These are phyloP conservation scores for Geotrichum macrosporum DNA, from an alignment of 1,139 yeast genomes.

Conservation along the genomic window DNA sequence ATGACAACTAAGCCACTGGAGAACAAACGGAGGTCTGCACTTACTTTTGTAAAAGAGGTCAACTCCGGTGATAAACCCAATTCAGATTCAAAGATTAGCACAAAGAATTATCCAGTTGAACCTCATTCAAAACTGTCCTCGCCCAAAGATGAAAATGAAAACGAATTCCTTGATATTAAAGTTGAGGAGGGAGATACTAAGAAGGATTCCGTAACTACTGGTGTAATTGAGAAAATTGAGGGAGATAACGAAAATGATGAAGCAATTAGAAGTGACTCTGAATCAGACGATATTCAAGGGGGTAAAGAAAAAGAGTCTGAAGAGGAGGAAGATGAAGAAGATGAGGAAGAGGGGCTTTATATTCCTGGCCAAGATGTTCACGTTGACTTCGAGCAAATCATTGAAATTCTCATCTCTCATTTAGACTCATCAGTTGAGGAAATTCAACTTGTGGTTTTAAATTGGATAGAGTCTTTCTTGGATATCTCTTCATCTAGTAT, in stretches of 20 bases:
- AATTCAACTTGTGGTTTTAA: slow-evolving; percentile 72
- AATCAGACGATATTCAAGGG: background rate
- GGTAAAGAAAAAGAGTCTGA: slow-evolving; percentile 24
- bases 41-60: background rate
- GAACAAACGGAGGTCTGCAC: slow-evolving; percentile 5
- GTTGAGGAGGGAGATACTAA: background rate
- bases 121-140: background rate
- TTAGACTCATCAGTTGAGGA: slow-evolving; percentile 70
- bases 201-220: background rate
- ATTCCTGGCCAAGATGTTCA: slow-evolving; percentile 84
- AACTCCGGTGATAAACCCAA: background rate
- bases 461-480: slow-evolving; percentile 77
- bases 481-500: slow-evolving; percentile 74
- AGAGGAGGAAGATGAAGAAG: slow-evolving; percentile 30
- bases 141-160: background rate
- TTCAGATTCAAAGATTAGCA: background rate
- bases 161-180: background rate
- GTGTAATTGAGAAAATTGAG: background rate
- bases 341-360: slow-evolving; percentile 53
- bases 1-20: background rate
- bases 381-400: slow-evolving; percentile 74
- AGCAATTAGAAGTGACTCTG: slow-evolving; percentile 6
- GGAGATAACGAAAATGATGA: background rate
- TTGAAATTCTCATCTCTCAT: slow-evolving; percentile 73
- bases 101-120: background rate